These are phyloP conservation scores for Phylloporus scabripes DNA, from an alignment of 768 basidiomycete species.

Conservation along the genomic window DNA sequence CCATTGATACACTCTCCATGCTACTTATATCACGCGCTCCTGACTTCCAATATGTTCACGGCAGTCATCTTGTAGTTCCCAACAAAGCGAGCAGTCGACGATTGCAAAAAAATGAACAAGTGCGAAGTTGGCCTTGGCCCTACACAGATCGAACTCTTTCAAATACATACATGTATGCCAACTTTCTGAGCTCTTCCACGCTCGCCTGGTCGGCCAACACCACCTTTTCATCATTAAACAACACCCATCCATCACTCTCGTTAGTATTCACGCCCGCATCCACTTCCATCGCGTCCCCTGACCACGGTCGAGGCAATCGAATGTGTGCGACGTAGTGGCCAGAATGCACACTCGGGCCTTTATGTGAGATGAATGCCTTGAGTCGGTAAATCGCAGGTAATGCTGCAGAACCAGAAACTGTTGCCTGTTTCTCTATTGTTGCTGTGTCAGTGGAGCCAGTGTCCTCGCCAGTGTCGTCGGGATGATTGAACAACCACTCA, in stretches of 20 bases:
- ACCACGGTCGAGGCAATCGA: slow-evolving; percentile 20
- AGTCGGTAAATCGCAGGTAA: slow-evolving; percentile 77
- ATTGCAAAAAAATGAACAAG: background rate
- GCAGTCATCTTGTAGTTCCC: too few relatives aligned
- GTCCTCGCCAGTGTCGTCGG: slow-evolving; percentile 76
- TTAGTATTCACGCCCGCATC: slow-evolving; percentile 8
- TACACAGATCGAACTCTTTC: slow-evolving; percentile 38
- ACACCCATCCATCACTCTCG: slow-evolving; percentile 60
- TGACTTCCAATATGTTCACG: too few relatives aligned
- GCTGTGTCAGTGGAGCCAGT: slow-evolving; percentile 22
- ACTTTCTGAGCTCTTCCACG: slow-evolving; percentile 69
- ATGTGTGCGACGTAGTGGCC: slow-evolving; percentile 91
- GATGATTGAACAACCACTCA: slow-evolving; percentile 95
- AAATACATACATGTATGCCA: slow-evolving; percentile 94
- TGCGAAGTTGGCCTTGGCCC: background rate
- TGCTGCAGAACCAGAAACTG: slow-evolving; percentile 45
- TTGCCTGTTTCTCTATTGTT: slow-evolving; percentile 9
- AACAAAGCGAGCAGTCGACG: too few relatives aligned
- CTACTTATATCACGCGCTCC: too few relatives aligned
- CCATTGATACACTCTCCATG: too few relatives aligned
- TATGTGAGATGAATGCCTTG: slow-evolving; percentile 96
- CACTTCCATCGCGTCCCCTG: slow-evolving; percentile 26
- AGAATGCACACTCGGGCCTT: slow-evolving; percentile 91
- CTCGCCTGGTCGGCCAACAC: slow-evolving; percentile 83
- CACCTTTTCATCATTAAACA: slow-evolving; percentile 97